Conservation (phyloP, 352 stramenopile genomes). For the Phytopythium boreale region DNA sequence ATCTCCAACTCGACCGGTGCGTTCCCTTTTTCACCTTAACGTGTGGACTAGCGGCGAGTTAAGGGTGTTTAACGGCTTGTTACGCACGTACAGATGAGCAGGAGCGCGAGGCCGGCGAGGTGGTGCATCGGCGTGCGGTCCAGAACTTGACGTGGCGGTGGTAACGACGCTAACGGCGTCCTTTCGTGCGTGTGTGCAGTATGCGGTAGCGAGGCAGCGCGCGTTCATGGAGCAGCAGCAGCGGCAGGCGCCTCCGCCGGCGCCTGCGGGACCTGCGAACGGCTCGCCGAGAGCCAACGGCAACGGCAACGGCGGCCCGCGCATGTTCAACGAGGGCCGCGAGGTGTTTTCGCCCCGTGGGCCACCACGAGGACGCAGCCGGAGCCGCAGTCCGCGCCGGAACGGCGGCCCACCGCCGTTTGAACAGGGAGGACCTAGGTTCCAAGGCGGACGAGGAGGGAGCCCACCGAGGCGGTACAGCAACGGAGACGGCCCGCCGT, state of each 20-base stretch:
- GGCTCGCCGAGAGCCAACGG: background rate
- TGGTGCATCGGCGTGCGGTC: conserved; percentile 33
- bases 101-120: conserved; percentile 56
- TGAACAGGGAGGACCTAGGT: conserved; percentile 1
- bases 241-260: background rate
- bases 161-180: too few relatives aligned
- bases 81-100: conserved; percentile 29
- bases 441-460: background rate
- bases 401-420: conserved; percentile 17
- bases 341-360: conserved; percentile 23
- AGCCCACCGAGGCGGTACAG: background rate
- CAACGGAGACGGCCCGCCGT: conserved; percentile 1
- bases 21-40: background rate
- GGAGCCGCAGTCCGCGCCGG: conserved; percentile 32
- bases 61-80: conserved; percentile 8
- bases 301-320: conserved; percentile 9
- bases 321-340: conserved; percentile 27
- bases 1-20: conserved; percentile 60
- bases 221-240: conserved; percentile 6
- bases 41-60: too few relatives aligned
- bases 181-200: background rate
- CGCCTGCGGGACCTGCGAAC: background rate
- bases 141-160: too few relatives aligned
- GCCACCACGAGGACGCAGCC: conserved; percentile 24
- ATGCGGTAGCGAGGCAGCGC: background rate